Base-by-base conservation (phyloP, 192 early-diverging fungal species). In the Coemansia sp. region DNA sequence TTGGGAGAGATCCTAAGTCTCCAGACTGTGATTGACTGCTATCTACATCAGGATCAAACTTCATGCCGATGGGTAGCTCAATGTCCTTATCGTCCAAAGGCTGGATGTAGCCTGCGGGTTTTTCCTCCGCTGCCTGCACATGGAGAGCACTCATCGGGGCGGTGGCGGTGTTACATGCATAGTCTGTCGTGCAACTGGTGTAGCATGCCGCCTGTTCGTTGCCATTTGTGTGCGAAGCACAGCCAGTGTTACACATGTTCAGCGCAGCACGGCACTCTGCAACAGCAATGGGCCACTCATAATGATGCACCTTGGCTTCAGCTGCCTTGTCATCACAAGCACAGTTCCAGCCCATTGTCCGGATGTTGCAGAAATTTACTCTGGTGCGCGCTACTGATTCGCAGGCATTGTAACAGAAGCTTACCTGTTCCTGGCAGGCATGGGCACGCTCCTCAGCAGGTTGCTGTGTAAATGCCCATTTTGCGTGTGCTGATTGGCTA, bases 311-410 rank as follows among this genome's bases (percentile, higher is more conserved):
- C 46, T 29, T 59, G 32, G 52, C 64, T 52, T 81, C 70, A 21
- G 54, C 70, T 0, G 70, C 64, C 8, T 63, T 59, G 32, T 53
- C 39, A 23, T 21, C 56, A 59, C 78, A 81, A 23, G 58, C 70
- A 50, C 79, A 82, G 71, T 82, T 73, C 79, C 79, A 82, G 17
- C 79, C 79, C 70, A 75, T 82, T 19, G 79, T 82, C 7, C 71
- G 70, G 30, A 82, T 73, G 53, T 76, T 82, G 74, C 79, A 82
- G 73, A 82, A 82, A 61, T 82, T 82, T 27, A 54, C 50, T 7
- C 51, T 58, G 11, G 79, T 82, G 36, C 52, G 61, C 22, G 61
- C 57, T 9, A 82, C 79, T 7, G 74, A 66, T 10, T 68, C 68
- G 33, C 79, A 82, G 2, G 64, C 31, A 42, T 73, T 82, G 61